phyloP scores from a whole-genome alignment of 495 filamentous ascomycete species.

The Staphylotrichum tortipilum region DNA sequence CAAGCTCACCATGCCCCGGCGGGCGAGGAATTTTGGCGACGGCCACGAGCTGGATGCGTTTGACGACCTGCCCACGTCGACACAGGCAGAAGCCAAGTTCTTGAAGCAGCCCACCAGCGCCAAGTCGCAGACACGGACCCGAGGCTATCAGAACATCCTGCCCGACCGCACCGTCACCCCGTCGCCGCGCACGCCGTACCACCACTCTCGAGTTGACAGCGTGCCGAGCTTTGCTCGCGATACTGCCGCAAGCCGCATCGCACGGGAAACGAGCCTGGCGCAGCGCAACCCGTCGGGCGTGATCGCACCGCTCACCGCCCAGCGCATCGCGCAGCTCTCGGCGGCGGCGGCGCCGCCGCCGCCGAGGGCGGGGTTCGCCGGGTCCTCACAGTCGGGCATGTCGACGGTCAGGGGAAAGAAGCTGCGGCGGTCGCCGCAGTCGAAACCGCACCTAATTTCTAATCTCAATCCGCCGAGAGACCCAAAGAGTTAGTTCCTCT shows the following conservation, averaged over 20 bases:
- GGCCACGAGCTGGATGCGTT: constrained; percentile 87
- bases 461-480: constrained; percentile 41
- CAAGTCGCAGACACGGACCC: constrained; percentile 54
- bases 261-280: constrained; percentile 74
- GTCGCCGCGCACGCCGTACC: constrained; percentile 47
- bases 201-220: constrained; percentile 49
- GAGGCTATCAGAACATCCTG: constrained; percentile 49
- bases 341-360: no score
- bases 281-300: constrained; percentile 47
- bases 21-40: constrained; percentile 76
- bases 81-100: constrained; percentile 68
- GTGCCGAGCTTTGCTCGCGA: constrained; percentile 84
- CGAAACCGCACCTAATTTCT: constrained; percentile 43
- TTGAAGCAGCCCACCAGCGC: constrained; percentile 68
- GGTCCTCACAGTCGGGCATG: constrained; percentile 21
- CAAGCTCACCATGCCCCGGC: constrained; percentile 64
- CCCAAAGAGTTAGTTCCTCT: constrained; percentile 35
- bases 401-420: constrained; percentile 46
- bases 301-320: constrained; percentile 57
- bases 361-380: constrained; percentile 32
- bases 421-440: constrained; percentile 43
- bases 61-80: constrained; percentile 89
- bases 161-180: constrained; percentile 45
- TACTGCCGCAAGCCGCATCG: constrained; percentile 83
- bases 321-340: constrained; percentile 70